Evolutionary conservation across 176 grass and related monocot species (phyloP), one percentile per base, ranked within the genome.

Genomic region (Oryza nivara): DNA sequence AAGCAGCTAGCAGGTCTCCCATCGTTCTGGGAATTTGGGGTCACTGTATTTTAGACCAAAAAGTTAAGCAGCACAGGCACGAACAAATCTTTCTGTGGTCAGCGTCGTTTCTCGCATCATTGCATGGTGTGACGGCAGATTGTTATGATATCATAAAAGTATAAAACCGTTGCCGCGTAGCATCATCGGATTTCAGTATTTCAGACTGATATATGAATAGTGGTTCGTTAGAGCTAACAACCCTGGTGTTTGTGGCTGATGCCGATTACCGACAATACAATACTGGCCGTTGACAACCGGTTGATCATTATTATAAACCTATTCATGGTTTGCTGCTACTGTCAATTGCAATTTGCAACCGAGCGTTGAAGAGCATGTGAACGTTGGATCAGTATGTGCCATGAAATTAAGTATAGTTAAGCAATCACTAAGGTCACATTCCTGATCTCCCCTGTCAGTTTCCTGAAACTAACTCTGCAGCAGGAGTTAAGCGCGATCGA

Each of bases 1-100:
- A 52, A 54, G 61, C 72, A 22, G 48, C 54, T 58, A 64, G 74
- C 74, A 3, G 43, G 49, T 85, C 38, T 64, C 49, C 7, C 38
- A 28, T 78, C 51, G 6, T 78, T 46, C 15, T 70, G 17, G 52
- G 52, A 52, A 52, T 17, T 16, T 16, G 49, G 47, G 48, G 5
- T 52, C 49, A 4, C 47, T 49, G 47, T 49, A 49, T 49, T 15
- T 49, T 44, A 1, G 43, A 44, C 43, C 10, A 44, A 44, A 44
- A 38, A 38, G 4, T 43, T 44, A 44, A 58, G 54, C 54, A 58
- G 54, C 19, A 36, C 35, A 7, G 7, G 54, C 54, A 58, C 19
- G 54, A 58, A 58, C 19, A 58, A n/a, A 9, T n/a, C 8, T 28
- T 4, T 23, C 40, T 65, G 25, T 25, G 43, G 72, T 75, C 82